Evolutionary conservation across 2,329 filamentous ascomycete species (phyloP), one percentile per base, ranked within the genome.

Genomic region (Knufia petricola): DNA sequence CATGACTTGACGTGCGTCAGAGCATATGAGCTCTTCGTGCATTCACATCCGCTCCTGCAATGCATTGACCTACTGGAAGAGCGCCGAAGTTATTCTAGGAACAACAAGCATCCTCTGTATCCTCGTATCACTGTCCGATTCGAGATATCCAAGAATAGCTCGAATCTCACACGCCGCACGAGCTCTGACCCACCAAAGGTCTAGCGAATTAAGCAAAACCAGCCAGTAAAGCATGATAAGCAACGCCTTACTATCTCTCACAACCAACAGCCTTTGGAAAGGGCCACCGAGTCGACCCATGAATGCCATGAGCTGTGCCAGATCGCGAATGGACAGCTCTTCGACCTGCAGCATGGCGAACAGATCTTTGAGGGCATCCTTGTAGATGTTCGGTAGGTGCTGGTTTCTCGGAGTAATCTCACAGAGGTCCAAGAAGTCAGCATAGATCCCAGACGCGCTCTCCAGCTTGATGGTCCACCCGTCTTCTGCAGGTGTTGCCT

Each of bases 191-290:
- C 37, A 49, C 21, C 46, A 28, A 12, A 48, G 19, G 13, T 48
- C 26, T 20, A 48, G 12, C 19, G 13, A 9, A 30, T 48, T 12
- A 15, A 48, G 4, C 10, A 42, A 6, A 26, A 42, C 19, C 10
- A 43, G 38, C 37, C 46, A 31, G 28, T 49, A 48, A 13, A 40
- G 34, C 30, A 49, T 19, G 38, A 49, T 49, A 13, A 42, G 38
- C 36, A 49, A 34, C 12, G 46, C 46, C 19, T 34, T 17, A 20
- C 21, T 38, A 15, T 48, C 34, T 48, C 36, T 17, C 15, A 15
- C 19, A 4, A 32, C 17, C 23, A 48, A 26, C 6, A 48, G 15
- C n/a, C 15, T n/a, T n/a, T 42, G 46, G 30, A 20, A 32, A n/a
- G 12, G 7, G 8, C n/a, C 24, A 3, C 39, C 20, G 3, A 49